A percentile compares a stretch with the other conserved stretches of the same genome.
phyloP scores from a whole-genome alignment of 2,329 filamentous ascomycete genomes.

The Stemphylium lycopersici region DNA sequence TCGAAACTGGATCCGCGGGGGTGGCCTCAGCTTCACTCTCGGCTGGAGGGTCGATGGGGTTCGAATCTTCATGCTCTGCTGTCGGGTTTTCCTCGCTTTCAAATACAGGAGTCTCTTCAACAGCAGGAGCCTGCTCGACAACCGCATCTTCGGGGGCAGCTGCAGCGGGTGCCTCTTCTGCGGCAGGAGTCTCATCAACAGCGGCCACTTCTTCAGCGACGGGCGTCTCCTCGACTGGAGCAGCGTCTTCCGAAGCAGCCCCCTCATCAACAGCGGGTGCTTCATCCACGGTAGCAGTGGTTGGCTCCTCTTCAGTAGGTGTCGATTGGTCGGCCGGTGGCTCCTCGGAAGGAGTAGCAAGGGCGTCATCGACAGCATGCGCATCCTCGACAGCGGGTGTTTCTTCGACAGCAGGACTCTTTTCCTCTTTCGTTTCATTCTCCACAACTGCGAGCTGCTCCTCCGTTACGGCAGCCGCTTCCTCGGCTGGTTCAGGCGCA shows the following conservation, averaged over 20 bases:
- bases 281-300: background rate
- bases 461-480: background rate
- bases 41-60: background rate
- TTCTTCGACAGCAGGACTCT: background rate
- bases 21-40: background rate
- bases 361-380: background rate
- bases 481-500: background rate
- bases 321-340: background rate
- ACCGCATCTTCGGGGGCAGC: background rate
- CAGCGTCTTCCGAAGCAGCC: background rate
- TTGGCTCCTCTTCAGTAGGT: background rate
- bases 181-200: background rate
- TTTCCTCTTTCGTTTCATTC: background rate
- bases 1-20: background rate
- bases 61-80: background rate
- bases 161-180: background rate
- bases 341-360: background rate
- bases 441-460: background rate
- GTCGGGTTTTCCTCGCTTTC: background rate
- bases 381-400: background rate
- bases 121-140: background rate
- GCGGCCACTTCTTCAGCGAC: slow-evolving; percentile 1
- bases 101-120: slow-evolving; percentile 7
- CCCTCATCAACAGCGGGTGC: background rate
- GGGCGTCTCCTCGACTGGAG: background rate